Base-by-base conservation (phyloP, 106 monocot species). In the Dendrobium huoshanense region DNA sequence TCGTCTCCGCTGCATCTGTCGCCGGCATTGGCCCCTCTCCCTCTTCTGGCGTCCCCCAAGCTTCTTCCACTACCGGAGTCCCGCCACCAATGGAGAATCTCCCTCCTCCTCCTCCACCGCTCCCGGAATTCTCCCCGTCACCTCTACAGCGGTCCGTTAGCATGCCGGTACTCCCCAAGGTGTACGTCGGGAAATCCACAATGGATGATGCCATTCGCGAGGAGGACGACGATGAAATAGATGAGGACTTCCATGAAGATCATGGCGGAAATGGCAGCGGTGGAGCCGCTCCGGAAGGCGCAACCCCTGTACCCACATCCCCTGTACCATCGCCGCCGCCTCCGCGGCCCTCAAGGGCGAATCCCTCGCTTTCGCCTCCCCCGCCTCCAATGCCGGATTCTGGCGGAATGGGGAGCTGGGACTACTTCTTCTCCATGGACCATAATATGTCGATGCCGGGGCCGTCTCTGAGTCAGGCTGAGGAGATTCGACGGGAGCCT, bases 391-490 rank as follows among this genome's bases (percentile, higher is more conserved):
- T 85, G 4, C 81, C 83, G 7, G 74, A 79, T 11, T 61, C 64
- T 17, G 56, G 77, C 27, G 78, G 47, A 17, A 40, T 79, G 75
- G 84, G 80, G 47, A 80, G 83, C 0, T 96, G 96, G 96, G 93
- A 96, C 54, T 96, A 91, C 85, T 96, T 96, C 83, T 96, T 96
- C 82, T 58, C 84, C 75, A 86, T 83, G 81, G 88, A 89, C 37
- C 85, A 89, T 33, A 77, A 79, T 75, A 84, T 91, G 67, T 70
- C 86, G 3, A 84, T 91, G 73, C 77, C 86, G 3, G 80, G 81
- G 25, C 79, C 81, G n/a, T 41, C 83, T 54, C 79, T 73, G 64
- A 48, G 61, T 58, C 81, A 40, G 22, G 33, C 44, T 22, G 79
- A 80, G 55, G 82, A 80, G 82, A 83, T 61, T 47, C 65, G 45